phyloP scores from a whole-genome alignment of 805 yeast genomes.

The Sungouiozyma intestinalis region DNA sequence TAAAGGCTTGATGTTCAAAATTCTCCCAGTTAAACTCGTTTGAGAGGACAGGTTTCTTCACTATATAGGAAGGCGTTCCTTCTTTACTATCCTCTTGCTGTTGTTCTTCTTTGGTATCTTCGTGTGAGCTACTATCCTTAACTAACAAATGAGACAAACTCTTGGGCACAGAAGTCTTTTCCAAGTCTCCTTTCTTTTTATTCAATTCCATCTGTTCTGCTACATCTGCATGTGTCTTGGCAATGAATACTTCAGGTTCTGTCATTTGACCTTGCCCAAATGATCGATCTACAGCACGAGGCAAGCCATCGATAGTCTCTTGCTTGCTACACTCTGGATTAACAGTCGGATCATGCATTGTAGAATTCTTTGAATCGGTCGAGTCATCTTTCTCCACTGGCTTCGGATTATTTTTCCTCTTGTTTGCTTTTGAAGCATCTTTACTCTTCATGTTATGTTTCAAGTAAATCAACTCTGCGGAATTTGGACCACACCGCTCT shows the following conservation, averaged over 20 bases:
- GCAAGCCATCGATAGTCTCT: conserved; percentile 34
- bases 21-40: conserved; percentile 28
- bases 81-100: neutral
- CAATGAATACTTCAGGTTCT: conserved; percentile 30
- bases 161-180: conserved; percentile 44
- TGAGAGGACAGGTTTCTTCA: conserved; percentile 25
- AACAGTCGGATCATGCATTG: neutral
- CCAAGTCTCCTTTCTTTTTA: conserved; percentile 39
- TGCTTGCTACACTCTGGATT: neutral
- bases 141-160: conserved; percentile 43
- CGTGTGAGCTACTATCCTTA: conserved; percentile 24
- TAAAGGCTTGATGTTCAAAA: conserved; percentile 27
- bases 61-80: conserved; percentile 14
- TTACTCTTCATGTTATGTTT: neutral
- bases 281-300: conserved; percentile 47
- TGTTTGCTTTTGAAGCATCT: neutral
- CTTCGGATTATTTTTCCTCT: neutral
- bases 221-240: conserved; percentile 29
- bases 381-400: neutral
- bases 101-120: neutral
- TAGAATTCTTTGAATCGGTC: conserved; percentile 3
- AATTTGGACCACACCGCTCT: conserved; percentile 53
- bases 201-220: conserved; percentile 41
- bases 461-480: conserved; percentile 42
- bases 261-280: conserved; percentile 25